These are phyloP conservation scores for Cymbidium sinense DNA, from an alignment of 106 monocot species.

Conservation along the genomic window DNA sequence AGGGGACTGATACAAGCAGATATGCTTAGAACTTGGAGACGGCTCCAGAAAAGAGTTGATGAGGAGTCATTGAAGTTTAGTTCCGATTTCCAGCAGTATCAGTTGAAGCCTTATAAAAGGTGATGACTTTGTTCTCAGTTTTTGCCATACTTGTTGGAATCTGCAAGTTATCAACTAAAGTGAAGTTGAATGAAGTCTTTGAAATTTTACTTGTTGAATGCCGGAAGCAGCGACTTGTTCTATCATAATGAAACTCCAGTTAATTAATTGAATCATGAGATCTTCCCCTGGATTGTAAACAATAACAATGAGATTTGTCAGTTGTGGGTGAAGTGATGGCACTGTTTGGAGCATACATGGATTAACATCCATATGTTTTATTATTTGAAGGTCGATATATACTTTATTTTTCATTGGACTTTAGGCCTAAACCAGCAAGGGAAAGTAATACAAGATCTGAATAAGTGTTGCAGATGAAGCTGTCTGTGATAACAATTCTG, in stretches of 20 bases:
- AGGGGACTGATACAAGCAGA: slow-evolving; percentile 87
- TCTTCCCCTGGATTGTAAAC: no score
- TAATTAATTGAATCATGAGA: not conserved
- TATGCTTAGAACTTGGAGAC: slow-evolving; percentile 91
- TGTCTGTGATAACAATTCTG: no score
- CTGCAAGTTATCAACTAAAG: not conserved
- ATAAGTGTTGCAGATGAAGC: no score
- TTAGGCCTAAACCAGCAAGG: no score
- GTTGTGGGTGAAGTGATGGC: no score
- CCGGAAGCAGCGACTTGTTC: not conserved
- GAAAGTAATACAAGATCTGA: no score
- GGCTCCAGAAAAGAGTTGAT: slow-evolving; percentile 77
- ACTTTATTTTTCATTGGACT: not conserved
- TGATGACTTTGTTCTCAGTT: slow-evolving; percentile 17
- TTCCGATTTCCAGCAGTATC: slow-evolving; percentile 60
- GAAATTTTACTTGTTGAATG: no score
- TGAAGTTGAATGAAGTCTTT: no score
- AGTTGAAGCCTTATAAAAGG: slow-evolving; percentile 79
- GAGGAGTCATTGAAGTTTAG: slow-evolving; percentile 81
- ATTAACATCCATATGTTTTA: no score
- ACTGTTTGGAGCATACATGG: not conserved
- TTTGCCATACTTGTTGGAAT: not conserved
- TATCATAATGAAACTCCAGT: not conserved
- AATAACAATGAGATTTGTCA: no score
- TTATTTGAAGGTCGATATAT: not conserved